Conservation (phyloP, 805 yeast species). For the Nakazawaea wickerhamii region DNA sequence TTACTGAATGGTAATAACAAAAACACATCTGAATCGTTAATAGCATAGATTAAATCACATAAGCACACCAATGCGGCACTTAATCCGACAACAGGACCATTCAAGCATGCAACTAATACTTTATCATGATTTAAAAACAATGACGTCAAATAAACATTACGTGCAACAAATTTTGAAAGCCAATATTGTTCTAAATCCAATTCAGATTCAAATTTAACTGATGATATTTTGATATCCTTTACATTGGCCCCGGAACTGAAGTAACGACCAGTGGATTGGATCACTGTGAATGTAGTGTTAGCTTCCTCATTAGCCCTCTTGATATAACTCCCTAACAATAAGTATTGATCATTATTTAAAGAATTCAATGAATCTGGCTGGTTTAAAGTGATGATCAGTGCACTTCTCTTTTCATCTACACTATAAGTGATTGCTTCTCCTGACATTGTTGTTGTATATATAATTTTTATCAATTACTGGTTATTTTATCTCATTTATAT, state of each 20-base stretch:
- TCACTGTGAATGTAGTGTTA: conserved; percentile 55
- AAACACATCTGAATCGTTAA: conserved; percentile 49
- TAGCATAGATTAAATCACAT: conserved; percentile 71
- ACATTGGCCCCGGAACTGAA: conserved; percentile 87
- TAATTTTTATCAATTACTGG: not conserved
- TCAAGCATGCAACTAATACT: conserved; percentile 64
- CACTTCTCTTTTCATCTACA: conserved; percentile 27
- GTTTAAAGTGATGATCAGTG: conserved; percentile 61
- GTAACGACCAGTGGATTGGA: conserved; percentile 67
- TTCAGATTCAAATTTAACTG: conserved; percentile 10
- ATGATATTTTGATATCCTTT: conserved; percentile 23
- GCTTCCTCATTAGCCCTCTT: conserved; percentile 60
- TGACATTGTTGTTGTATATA: not conserved
- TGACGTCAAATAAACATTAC: conserved; percentile 65
- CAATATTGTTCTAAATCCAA: conserved; percentile 28
- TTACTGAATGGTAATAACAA: conserved; percentile 75
- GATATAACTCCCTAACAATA: conserved; percentile 51
- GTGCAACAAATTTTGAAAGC: conserved; percentile 56
- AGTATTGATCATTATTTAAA: conserved; percentile 57
- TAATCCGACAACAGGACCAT: conserved; percentile 86
- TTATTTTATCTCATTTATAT: not conserved
- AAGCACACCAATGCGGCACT: conserved; percentile 68
- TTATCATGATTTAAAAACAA: conserved; percentile 67
- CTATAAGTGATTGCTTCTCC: conserved; percentile 1
- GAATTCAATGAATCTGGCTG: conserved; percentile 63